Evolutionary conservation across 2,329 filamentous ascomycete species (phyloP), one percentile per base, ranked within the genome.

Genomic region (Neoarthrinium moseri): DNA sequence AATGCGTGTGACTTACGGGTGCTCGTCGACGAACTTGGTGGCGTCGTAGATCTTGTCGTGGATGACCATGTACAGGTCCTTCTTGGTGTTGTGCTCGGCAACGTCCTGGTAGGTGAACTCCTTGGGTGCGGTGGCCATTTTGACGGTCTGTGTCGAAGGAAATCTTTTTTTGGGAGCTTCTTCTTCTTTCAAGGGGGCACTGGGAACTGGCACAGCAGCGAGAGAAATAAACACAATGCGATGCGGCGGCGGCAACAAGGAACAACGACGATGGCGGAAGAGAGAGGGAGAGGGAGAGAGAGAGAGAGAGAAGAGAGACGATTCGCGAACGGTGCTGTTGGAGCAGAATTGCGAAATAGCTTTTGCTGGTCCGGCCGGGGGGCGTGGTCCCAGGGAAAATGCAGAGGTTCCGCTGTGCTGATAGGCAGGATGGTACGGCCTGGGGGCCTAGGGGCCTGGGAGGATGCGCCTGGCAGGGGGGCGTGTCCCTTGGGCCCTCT

Each of bases 1-100:
- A 39, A 35, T n/a, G n/a, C n/a, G n/a, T n/a, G n/a, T n/a, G 34
- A 42, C 81, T 73, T 76, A 86, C 82, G 94, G 94, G 71, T 99
- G 94, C 84, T 99, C 94, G 67, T 97, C 92, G 58, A 97, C 78
- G 72, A 99, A 99, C 71, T 85, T 87, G 62, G 84, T 81, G 66
- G 78, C 72, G 70, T 97, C 83, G 82, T 97, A 99, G 75, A 99
- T 85, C 78, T 96, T 96, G 72, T 96, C 91, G 75, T 97, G 89
- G 61, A 99, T 83, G 54, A 96, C 86, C 62, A 96, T 68, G 75
- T 80, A 96, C 55, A 96, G 76, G 69, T 97, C 91, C 80, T 91
- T 96, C 84, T 96, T 96, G 72, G 81, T 84, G 75, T 86, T 89
- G 81, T 95, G 90, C 72, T 83, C 82, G 52, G 87, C 78, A 71